Evolutionary conservation across 1,284 basidiomycete species (phyloP).

Genomic region (Phlebopus sp.): DNA sequence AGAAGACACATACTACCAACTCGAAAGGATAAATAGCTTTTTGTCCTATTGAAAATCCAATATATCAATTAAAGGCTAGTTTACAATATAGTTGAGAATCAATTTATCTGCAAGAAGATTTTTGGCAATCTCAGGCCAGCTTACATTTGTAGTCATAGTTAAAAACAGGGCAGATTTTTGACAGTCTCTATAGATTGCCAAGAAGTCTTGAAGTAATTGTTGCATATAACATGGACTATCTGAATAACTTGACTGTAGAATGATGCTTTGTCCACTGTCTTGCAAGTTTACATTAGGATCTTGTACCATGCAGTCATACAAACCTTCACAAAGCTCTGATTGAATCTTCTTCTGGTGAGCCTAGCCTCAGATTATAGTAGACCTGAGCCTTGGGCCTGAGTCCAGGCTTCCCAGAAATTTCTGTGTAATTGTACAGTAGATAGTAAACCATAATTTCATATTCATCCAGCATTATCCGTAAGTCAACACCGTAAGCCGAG

Average conservation of each 20-base stretch:
- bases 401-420: no score
- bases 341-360: conserved; percentile 39
- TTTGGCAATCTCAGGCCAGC: conserved; percentile 42
- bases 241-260: not conserved
- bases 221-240: conserved; percentile 42
- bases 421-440: no score
- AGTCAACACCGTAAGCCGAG: no score
- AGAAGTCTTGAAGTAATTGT: conserved; percentile 42
- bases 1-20: conserved; percentile 44
- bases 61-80: not conserved
- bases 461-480: no score
- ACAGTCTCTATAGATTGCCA: conserved; percentile 38
- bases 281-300: not conserved
- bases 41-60: conserved; percentile 36
- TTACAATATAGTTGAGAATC: not conserved
- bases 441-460: no score
- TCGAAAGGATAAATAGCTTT: conserved; percentile 42
- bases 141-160: conserved; percentile 46
- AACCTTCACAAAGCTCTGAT: conserved; percentile 23
- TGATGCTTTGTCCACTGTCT: not conserved
- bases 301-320: conserved; percentile 3
- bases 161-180: conserved; percentile 42
- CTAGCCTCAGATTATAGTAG: conserved; percentile 30
- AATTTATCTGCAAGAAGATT: conserved; percentile 35
- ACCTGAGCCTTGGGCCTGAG: no score